Conservation (phyloP, 208 protist genomes). For the Naegleria fowleri region DNA sequence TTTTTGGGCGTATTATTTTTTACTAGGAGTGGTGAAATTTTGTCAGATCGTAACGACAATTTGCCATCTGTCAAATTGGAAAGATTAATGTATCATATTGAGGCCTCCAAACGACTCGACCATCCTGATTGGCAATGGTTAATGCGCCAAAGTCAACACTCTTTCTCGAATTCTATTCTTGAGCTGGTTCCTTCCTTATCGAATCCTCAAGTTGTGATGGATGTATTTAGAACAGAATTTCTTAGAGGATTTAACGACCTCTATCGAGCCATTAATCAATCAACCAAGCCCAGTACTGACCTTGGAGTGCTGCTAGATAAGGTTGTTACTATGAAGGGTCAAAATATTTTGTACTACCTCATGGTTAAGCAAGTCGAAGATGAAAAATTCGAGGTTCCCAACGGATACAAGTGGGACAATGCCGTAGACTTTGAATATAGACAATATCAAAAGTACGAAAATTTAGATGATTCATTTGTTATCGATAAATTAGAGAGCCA, state of each 20-base stretch:
- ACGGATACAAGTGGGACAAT: neutral
- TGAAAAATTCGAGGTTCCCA: neutral
- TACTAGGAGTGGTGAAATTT: neutral
- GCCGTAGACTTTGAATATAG: neutral
- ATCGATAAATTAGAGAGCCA: neutral
- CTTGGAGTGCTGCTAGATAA: neutral
- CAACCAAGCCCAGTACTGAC: neutral
- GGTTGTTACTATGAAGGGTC: neutral
- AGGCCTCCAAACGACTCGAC: neutral
- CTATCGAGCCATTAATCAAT: neutral
- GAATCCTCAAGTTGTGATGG: neutral
- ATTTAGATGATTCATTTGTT: neutral
- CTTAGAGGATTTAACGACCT: neutral
- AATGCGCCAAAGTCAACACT: neutral
- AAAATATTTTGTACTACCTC: neutral
- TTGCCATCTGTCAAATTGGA: neutral
- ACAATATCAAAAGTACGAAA: conserved; percentile 11
- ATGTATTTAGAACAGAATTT: neutral
- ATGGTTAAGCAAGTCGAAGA: neutral
- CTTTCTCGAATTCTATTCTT: neutral
- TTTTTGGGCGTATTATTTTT: neutral
- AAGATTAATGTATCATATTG: neutral
- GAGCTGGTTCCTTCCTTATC: neutral
- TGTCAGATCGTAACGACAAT: neutral
- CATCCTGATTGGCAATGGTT: neutral